A percentile compares a stretch with the other conserved stretches of the same genome.
These are phyloP conservation scores for Phytomonas serpens DNA, from an alignment of 208 protist genomes.

Conservation along the genomic window DNA sequence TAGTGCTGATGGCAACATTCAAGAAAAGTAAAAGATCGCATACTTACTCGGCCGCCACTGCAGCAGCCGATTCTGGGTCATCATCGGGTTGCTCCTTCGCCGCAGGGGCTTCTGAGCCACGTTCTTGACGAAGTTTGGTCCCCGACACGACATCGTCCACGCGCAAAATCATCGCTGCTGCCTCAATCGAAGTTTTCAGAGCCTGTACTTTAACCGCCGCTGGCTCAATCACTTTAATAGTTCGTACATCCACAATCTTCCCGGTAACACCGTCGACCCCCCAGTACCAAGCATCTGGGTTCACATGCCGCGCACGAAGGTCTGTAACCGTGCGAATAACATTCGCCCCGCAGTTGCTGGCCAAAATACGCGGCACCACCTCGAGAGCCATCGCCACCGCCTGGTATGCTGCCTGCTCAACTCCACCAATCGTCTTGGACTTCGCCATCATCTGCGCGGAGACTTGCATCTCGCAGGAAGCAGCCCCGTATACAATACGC, in stretches of 20 bases:
- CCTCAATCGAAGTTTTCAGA: constrained; percentile 98
- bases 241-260: constrained; percentile 93
- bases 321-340: constrained; percentile 98
- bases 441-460: constrained; percentile 90
- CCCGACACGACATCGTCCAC: constrained; percentile 99
- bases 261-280: constrained; percentile 97
- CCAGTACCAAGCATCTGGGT: constrained; percentile 84
- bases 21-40: neutral
- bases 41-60: constrained; percentile 8
- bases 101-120: constrained; percentile 41
- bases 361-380: constrained; percentile 97
- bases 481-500: constrained; percentile 97
- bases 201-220: constrained; percentile 97
- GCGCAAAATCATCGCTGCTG: constrained; percentile 97
- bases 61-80: constrained; percentile 43
- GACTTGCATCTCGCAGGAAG: constrained; percentile 97
- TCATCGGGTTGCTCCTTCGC: constrained; percentile 55
- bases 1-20: neutral
- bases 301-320: constrained; percentile 93
- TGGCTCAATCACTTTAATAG: constrained; percentile 97
- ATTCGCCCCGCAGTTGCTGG: constrained; percentile 99
- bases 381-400: constrained; percentile 94
- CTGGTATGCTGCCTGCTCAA: constrained; percentile 96
- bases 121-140: constrained; percentile 74
- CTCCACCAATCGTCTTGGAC: constrained; percentile 93